Base-by-base conservation (phyloP, 345 rosid genomes). In the Limnanthes douglasii region DNA sequence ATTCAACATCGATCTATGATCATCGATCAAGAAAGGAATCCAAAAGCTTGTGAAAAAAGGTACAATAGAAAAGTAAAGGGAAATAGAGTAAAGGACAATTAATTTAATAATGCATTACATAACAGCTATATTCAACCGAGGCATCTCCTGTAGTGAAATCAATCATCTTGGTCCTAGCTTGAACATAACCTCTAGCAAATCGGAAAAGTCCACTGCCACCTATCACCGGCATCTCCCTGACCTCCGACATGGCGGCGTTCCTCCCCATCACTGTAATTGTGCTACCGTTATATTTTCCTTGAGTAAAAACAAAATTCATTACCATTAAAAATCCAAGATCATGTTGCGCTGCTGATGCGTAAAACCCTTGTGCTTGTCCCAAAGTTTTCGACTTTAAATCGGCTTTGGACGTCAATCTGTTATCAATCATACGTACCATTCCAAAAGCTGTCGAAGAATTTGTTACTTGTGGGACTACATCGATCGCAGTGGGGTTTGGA, bases 281-380 rank as follows among this genome's bases (percentile, higher is more conserved):
- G 35, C 66, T 65, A 0, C 66, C 71, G 15, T 60, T 51, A 18
- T 42, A 56, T 17, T 65, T 40, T 11, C 53, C 62, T 30, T 55
- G 46, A n/a, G 22, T 24, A 53, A 65, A 65, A 3, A 41, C 57
- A 8, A 45, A 45, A 40, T 56, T 65, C 18, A 37, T 4, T 2
- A 28, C 56, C 72, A 65, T 49, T 21, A 56, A 20, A 18, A 56
- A 33, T 16, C 37, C 56, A 0, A 27, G 2, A 11, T 48, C 54
- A 0, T 11, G 14, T 14, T 33, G 61, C 3, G 60, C 39, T 0
- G 61, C 36, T 0, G 17, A 28, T 3, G 50, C 55, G 6, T 53
- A 48, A 6, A 45, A 31, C 18, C 67, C 67, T 13, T 52, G 72
- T 0, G 61, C 64, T 30, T 24, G 11, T 3, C 72, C 60, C 4